Base-by-base conservation (phyloP, 495 filamentous ascomycete species). In the Pseudomonodictys pantanalensis region DNA sequence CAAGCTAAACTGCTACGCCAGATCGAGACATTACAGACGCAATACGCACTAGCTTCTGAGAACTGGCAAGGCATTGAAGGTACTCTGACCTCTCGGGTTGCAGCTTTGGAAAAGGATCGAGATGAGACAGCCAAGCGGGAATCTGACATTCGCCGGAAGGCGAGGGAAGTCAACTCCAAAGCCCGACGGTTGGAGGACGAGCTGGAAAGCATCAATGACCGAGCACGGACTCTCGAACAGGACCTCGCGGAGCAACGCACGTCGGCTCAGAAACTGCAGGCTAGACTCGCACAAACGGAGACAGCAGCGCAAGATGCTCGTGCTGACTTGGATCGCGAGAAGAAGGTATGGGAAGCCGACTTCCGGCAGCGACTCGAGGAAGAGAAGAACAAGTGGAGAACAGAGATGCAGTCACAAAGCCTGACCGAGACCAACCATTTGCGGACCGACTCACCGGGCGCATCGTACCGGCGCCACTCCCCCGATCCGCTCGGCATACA, bases 61-160 rank as follows among this genome's bases (percentile, higher is more conserved):
- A 99, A 97, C 70, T 99, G 95, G 95, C 91, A 97, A 58, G 89
- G 91, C 0, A 88, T 97, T 44, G 92, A 99, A 64, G 82, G 88
- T 11, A 91, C 88, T 0, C 73, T 97, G 43, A 78, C 90, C 32
- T 79, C 86, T 20, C 79, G 91, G 43, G 78, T 95, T 25, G 78
- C 83, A 1, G 84, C 76, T 52, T 76, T 96, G 9, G 93, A 99
- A 69, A 91, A 86, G 68, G 95, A 99, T 67, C 77, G 91, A 42
- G 92, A 97, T 66, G 92, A 97, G 59, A 77, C 86, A 24, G 73
- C 82, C n/a, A 85, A 85, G 60, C 85, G 87, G 58, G 95, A 99
- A 74, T 83, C 79, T 3, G 95, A 97, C 18, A 78, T 92, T 65
- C 77, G 95, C 56, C 83, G 84, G 64, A 96, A 93, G 75, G 86